A percentile compares a stretch with the other conserved stretches of the same genome.
Conservation (phyloP, 371 early-diverging fungal genomes). For the Mucor irregularis region DNA sequence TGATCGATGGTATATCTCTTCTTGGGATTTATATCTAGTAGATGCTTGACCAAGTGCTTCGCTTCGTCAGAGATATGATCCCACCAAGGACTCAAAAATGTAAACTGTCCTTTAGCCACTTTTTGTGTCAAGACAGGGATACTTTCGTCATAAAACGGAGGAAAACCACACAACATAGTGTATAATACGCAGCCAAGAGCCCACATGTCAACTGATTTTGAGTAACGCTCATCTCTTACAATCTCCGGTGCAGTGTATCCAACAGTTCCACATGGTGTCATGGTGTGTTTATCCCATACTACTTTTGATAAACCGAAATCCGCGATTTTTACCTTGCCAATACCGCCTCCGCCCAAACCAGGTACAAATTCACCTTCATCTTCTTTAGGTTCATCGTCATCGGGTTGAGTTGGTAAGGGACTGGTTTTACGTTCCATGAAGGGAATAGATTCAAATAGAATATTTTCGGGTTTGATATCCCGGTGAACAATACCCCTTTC, state of each 20-base stretch:
- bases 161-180: conserved; percentile 87
- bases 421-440: conserved; percentile 47
- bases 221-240: conserved; percentile 78
- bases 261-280: conserved; percentile 91
- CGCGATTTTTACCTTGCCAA: conserved; percentile 81
- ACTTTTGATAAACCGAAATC: conserved; percentile 88
- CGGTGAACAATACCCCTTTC: conserved; percentile 86
- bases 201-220: conserved; percentile 92
- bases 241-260: conserved; percentile 94
- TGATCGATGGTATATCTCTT: conserved; percentile 82
- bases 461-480: conserved; percentile 97
- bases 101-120: conserved; percentile 75
- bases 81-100: conserved; percentile 88
- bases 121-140: conserved; percentile 73
- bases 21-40: conserved; percentile 83
- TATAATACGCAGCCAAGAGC: conserved; percentile 92
- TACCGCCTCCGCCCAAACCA: conserved; percentile 78
- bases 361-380: conserved; percentile 75
- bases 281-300: conserved; percentile 78
- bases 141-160: conserved; percentile 88
- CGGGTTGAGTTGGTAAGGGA: conserved; percentile 38
- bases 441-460: conserved; percentile 78
- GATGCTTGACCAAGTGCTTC: conserved; percentile 79
- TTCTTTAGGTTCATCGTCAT: conserved; percentile 60
- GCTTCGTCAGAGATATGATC: conserved; percentile 75